Percentiles rank a stretch among this genome's conserved stretches.
phyloP scores from a whole-genome alignment of 345 rosid genomes.

The Ceriops zippeliana region DNA sequence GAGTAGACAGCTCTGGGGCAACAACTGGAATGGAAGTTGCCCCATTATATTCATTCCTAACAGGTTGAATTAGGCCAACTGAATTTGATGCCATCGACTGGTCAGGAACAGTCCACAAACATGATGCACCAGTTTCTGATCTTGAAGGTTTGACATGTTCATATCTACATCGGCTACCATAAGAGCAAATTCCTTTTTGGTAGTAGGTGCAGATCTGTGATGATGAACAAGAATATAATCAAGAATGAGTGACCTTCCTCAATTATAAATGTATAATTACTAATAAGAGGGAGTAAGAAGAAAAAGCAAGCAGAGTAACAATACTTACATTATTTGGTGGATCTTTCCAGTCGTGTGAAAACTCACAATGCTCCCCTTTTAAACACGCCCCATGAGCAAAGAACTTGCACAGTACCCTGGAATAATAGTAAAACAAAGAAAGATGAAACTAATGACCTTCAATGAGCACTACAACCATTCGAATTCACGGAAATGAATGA shows the following conservation, averaged over 20 bases:
- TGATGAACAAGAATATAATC: constrained; percentile 5
- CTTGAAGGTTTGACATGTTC: constrained; percentile 60
- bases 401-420: constrained; percentile 75
- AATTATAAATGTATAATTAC: background rate
- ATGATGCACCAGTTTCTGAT: constrained; percentile 47
- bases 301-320: background rate
- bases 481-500: too few relatives aligned
- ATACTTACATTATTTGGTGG: constrained; percentile 56
- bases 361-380: constrained; percentile 92
- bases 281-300: background rate
- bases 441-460: background rate
- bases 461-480: too few relatives aligned
- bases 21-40: constrained; percentile 18
- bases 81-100: constrained; percentile 31
- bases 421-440: constrained; percentile 7
- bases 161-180: constrained; percentile 83
- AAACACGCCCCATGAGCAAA: constrained; percentile 89
- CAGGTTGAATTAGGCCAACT: constrained; percentile 21
- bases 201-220: constrained; percentile 81
- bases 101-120: constrained; percentile 39
- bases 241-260: background rate
- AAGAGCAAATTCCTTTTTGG: constrained; percentile 81
- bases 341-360: constrained; percentile 75
- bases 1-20: constrained; percentile 38
- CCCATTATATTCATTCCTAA: constrained; percentile 27